Base-by-base conservation (phyloP, 805 yeast genomes). In the Metschnikowia lochheadii region DNA sequence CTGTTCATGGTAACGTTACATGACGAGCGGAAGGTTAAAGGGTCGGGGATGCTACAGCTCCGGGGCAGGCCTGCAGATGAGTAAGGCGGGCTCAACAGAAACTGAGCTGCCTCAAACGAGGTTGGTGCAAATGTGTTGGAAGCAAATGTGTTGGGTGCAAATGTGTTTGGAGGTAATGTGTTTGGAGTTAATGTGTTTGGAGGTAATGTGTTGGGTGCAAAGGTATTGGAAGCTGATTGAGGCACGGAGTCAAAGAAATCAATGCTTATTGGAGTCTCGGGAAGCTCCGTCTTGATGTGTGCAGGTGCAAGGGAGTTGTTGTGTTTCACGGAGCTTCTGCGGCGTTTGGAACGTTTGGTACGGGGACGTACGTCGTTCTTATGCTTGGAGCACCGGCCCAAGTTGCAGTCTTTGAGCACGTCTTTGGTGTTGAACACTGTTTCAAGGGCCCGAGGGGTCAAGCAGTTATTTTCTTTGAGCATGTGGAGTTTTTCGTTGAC, bases 401-500 rank as follows among this genome's bases (percentile, higher is more conserved):
- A 53, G 29, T 18, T 40, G 26, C 56, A 59, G 39, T 56, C 59
- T 44, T 59, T 63, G 40, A 65, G 58, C 31, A 64, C 62, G 35
- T 63, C 69, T 36, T 61, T 63, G 29, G 69, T 64, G 49, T 65
- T 61, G 51, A 66, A 66, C n/a, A 66, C 57, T 8, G 62, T 49
- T 49, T 66, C 69, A 40, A 66, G 55, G 3, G 61, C 58, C 38
- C 58, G 56, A 10, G 68, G 62, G 3, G 64, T 59, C 26, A 58
- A 46, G 46, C 59, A 53, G 26, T 61, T 52, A n/a, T 53, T 36
- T 35, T 57, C 53, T 20, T 57, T 56, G 45, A 60, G 51, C 44
- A 38, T 35, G 37, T 54, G 56, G 31, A 60, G 54, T 46, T 58
- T 59, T 40, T 40, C 23, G 54, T 56, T 56, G 42, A 63, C 58